Evolutionary conservation across 305 asterid genomes (phyloP).

Genomic region (Fraxinus platypoda): DNA sequence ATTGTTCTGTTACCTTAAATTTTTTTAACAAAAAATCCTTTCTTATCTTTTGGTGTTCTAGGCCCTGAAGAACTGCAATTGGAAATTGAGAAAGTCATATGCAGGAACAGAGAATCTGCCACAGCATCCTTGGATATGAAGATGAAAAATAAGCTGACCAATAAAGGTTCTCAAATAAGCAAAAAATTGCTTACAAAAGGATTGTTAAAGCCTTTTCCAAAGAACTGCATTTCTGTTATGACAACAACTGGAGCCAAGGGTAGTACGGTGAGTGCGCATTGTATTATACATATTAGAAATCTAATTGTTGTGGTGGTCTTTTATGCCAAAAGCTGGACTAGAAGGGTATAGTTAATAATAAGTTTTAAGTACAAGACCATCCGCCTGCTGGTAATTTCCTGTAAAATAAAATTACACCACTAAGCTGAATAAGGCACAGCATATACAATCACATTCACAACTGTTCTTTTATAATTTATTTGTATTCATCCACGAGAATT

Average conservation of each 20-base stretch:
- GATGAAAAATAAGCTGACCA: constrained; percentile 84
- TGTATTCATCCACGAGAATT: background rate
- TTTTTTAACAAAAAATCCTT: background rate
- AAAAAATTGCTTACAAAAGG: constrained; percentile 73
- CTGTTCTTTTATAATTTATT: background rate
- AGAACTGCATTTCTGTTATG: constrained; percentile 92
- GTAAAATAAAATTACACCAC: background rate
- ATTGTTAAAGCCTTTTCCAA: constrained; percentile 81
- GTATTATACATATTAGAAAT: background rate
- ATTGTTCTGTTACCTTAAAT: background rate
- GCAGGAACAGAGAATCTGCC: constrained; percentile 72
- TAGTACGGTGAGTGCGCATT: constrained; percentile 74
- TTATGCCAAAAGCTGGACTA: background rate
- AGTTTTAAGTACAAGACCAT: background rate
- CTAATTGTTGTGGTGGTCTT: background rate
- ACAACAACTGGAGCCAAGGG: constrained; percentile 99
- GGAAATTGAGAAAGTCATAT: constrained; percentile 78
- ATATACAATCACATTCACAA: background rate
- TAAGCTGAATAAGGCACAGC: background rate
- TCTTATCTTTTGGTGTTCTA: constrained; percentile 34
- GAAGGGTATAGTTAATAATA: background rate
- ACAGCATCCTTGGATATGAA: constrained; percentile 83
- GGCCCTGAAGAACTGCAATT: constrained; percentile 87
- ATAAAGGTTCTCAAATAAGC: constrained; percentile 76
- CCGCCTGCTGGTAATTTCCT: background rate